Percentiles rank a stretch among this genome's conserved stretches.
phyloP scores from a whole-genome alignment of 768 basidiomycete species.

The Hygrocybe coccinea region DNA sequence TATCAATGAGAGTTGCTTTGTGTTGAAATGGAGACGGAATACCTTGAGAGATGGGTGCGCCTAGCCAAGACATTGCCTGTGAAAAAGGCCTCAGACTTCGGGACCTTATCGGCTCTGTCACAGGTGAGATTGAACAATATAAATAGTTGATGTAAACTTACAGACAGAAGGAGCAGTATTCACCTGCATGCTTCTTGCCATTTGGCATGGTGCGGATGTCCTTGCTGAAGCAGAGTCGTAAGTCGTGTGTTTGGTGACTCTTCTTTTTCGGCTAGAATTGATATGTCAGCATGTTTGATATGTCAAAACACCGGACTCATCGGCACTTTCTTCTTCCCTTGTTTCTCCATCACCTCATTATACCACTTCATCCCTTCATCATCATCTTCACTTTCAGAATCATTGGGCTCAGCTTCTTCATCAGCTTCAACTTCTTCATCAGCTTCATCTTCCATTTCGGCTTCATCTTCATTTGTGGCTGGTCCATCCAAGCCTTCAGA shows the following conservation, averaged over 20 bases:
- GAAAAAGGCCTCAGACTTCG: constrained; percentile 7
- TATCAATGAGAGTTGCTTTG: too few relatives aligned
- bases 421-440: too few relatives aligned
- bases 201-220: constrained; percentile 7
- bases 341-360: too few relatives aligned
- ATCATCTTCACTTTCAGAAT: too few relatives aligned
- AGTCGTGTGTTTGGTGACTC: constrained; percentile 9
- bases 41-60: constrained; percentile 10
- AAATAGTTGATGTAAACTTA: constrained; percentile 3
- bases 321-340: too few relatives aligned
- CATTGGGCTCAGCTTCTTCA: too few relatives aligned
- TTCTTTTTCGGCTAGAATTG: constrained; percentile 5
- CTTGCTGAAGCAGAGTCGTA: constrained; percentile 10
- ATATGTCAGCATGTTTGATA: not conserved
- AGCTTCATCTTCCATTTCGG: too few relatives aligned
- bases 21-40: too few relatives aligned
- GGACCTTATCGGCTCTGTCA: not conserved
- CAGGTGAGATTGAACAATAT: not conserved
- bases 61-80: constrained; percentile 11
- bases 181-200: not conserved
- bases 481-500: too few relatives aligned
- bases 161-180: constrained; percentile 11
- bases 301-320: not conserved
- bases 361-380: too few relatives aligned
- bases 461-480: too few relatives aligned